These are phyloP conservation scores for Gossypium gossypioides DNA, from an alignment of 441 rosid species.

Conservation along the genomic window DNA sequence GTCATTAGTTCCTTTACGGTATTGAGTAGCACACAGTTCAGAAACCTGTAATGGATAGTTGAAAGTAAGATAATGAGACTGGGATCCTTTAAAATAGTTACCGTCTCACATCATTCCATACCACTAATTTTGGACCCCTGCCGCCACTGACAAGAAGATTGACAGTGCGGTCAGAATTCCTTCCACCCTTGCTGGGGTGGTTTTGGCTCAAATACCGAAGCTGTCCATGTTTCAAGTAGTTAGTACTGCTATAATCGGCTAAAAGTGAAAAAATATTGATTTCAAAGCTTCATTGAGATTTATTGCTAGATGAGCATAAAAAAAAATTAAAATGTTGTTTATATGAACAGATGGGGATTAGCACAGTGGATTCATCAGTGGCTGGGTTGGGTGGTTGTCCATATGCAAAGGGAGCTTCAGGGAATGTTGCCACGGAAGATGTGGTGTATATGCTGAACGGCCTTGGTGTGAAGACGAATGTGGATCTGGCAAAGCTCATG, in stretches of 20 bases:
- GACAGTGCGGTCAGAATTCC: neutral
- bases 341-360: conserved; percentile 70
- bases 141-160: neutral
- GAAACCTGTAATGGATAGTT: neutral
- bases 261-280: neutral
- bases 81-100: neutral
- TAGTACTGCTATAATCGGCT: neutral
- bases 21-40: neutral
- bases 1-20: neutral
- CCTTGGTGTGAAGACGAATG: conserved; percentile 74
- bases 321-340: neutral
- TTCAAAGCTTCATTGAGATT: neutral
- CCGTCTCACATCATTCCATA: neutral
- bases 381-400: conserved; percentile 96
- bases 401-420: conserved; percentile 90
- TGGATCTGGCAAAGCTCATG: conserved; percentile 63
- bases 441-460: conserved; percentile 87
- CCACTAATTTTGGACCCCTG: neutral
- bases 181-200: neutral
- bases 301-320: neutral
- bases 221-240: neutral
- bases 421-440: conserved; percentile 89
- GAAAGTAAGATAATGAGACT: neutral
- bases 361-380: conserved; percentile 67
- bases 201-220: neutral